phyloP scores from a whole-genome alignment of 345 rosid species.

The Brassica nigra region DNA sequence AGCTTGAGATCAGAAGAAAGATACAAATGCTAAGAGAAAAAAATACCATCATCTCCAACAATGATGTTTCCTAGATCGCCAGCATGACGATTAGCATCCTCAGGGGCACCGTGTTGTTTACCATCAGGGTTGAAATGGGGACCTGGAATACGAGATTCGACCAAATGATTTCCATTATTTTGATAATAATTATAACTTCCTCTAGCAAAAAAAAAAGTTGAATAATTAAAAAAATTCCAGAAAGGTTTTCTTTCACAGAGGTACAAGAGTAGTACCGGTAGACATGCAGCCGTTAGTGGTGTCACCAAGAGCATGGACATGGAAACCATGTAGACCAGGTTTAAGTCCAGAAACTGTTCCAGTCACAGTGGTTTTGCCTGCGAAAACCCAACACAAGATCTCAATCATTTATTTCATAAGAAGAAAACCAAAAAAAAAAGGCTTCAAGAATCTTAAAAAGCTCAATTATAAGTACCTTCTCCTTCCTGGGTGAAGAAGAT shows the following conservation, averaged over 20 bases:
- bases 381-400: conserved; percentile 15
- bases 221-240: not conserved
- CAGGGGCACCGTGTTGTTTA: conserved; percentile 93
- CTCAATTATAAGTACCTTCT: conserved; percentile 51
- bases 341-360: conserved; percentile 84
- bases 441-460: not conserved
- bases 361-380: conserved; percentile 75
- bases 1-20: not conserved
- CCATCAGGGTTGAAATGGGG: conserved; percentile 84
- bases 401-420: not conserved
- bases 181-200: not conserved
- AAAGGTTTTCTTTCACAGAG: not conserved
- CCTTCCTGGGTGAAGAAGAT: conserved; percentile 76
- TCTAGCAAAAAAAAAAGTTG: not conserved
- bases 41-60: conserved; percentile 86
- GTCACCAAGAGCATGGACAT: conserved; percentile 96
- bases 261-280: conserved; percentile 56
- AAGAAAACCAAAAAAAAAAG: not conserved
- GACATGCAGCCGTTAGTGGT: conserved; percentile 99
- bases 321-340: conserved; percentile 96
- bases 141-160: conserved; percentile 48
- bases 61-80: conserved; percentile 85
- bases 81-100: conserved; percentile 85
- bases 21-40: conserved; percentile 5
- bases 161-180: not conserved